Conservation (phyloP, 2,329 filamentous ascomycete species). For the Delphinella strobiligena region DNA sequence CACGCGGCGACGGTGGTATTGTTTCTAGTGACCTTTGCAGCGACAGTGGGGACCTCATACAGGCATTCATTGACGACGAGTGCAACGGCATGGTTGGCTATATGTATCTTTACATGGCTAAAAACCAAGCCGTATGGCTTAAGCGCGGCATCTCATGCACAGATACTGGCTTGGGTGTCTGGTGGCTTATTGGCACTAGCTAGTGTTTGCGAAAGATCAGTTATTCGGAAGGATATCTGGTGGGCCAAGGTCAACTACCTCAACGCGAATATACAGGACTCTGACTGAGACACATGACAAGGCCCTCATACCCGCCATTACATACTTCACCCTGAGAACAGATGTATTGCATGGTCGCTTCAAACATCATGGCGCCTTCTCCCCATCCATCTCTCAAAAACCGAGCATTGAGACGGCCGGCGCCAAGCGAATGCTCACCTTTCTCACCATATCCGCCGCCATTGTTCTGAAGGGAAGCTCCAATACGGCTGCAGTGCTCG, state of each 20-base stretch:
- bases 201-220: conserved; percentile 32
- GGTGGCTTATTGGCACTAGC: conserved; percentile 30
- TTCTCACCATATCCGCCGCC: conserved; percentile 24
- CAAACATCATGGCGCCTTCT: conserved; percentile 14
- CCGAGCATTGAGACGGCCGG: conserved; percentile 9
- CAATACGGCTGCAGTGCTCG: conserved; percentile 22
- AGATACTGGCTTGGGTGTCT: conserved; percentile 25
- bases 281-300: conserved; percentile 16
- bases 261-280: conserved; percentile 6
- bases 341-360: conserved; percentile 11
- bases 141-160: conserved; percentile 15
- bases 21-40: neutral
- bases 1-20: neutral
- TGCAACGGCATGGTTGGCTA: conserved; percentile 28
- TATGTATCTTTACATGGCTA: conserved; percentile 24
- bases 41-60: conserved; percentile 20
- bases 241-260: conserved; percentile 29
- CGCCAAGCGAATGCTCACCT: conserved; percentile 20
- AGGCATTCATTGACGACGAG: conserved; percentile 31
- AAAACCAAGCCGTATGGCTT: conserved; percentile 18
- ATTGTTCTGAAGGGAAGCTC: conserved; percentile 23
- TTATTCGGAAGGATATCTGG: conserved; percentile 31
- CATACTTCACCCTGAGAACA: conserved; percentile 12
- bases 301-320: conserved; percentile 17
- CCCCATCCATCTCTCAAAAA: conserved; percentile 11